A percentile compares a stretch with the other conserved stretches of the same genome.
phyloP scores from a whole-genome alignment of 768 basidiomycete species.

The Trametes coccinea region DNA sequence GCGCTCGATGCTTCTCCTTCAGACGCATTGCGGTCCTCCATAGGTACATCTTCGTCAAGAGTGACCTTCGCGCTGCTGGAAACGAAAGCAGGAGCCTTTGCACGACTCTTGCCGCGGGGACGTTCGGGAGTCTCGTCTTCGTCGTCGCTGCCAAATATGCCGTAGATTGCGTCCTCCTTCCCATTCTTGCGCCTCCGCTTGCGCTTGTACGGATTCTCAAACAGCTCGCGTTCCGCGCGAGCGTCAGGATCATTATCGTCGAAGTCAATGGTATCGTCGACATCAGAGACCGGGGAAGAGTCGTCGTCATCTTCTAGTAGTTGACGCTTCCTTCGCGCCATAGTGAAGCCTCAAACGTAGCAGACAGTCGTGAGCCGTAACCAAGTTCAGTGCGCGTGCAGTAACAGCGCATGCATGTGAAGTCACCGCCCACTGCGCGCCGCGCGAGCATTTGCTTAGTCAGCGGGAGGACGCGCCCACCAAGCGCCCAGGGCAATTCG shows the following conservation, averaged over 20 bases:
- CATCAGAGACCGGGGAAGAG: conserved; percentile 60
- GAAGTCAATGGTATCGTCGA: conserved; percentile 39
- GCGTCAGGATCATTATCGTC: conserved; percentile 58
- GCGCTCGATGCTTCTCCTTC: conserved; percentile 29
- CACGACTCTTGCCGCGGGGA: conserved; percentile 40
- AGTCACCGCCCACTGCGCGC: background rate
- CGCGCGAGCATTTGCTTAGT: background rate
- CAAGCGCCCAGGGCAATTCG: background rate
- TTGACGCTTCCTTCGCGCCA: conserved; percentile 77
- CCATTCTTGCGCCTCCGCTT: conserved; percentile 66
- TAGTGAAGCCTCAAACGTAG: conserved; percentile 30
- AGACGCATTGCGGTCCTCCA: conserved; percentile 35
- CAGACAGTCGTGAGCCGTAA: background rate
- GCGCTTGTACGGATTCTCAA: conserved; percentile 72
- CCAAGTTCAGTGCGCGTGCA: background rate
- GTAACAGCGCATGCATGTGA: background rate
- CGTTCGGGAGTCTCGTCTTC: conserved; percentile 52
- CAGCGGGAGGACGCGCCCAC: background rate
- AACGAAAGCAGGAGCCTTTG: conserved; percentile 77
- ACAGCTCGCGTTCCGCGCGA: conserved; percentile 72
- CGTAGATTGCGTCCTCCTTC: conserved; percentile 76
- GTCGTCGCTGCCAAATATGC: conserved; percentile 71
- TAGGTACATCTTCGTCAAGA: conserved; percentile 39
- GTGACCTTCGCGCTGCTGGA: conserved; percentile 49
- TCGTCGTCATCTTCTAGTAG: conserved; percentile 73